These are phyloP conservation scores for Inonotus obliquus DNA, from an alignment of 1,284 basidiomycete genomes.

Conservation along the genomic window DNA sequence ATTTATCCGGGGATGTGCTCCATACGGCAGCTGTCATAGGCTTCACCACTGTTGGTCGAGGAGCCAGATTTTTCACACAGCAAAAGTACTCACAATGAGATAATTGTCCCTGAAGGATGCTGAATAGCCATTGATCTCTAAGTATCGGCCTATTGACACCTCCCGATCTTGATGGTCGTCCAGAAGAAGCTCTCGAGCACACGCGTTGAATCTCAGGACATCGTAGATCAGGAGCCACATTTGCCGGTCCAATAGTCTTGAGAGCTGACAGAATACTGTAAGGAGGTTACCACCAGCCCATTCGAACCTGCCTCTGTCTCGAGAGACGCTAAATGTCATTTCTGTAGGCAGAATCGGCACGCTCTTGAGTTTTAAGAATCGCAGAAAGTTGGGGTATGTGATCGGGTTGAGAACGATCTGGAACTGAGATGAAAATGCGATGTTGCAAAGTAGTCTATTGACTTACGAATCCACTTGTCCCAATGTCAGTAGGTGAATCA, in stretches of 20 bases:
- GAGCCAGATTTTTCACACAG: not conserved
- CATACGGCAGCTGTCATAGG: slow-evolving; percentile 82
- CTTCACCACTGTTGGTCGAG: slow-evolving; percentile 31
- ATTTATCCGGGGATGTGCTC: slow-evolving; percentile 75
- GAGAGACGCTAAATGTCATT: slow-evolving; percentile 78
- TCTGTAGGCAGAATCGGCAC: slow-evolving; percentile 57
- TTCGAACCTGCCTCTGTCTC: slow-evolving; percentile 64
- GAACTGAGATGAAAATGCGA: not conserved
- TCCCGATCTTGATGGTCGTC: slow-evolving; percentile 28
- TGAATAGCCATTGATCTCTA: slow-evolving; percentile 65
- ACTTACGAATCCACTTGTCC: slow-evolving; percentile 48
- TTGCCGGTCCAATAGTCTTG: slow-evolving; percentile 54
- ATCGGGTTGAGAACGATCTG: slow-evolving; percentile 76
- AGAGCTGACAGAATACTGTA: slow-evolving; percentile 63
- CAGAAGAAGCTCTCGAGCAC: slow-evolving; percentile 43
- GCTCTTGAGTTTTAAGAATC: slow-evolving; percentile 54
- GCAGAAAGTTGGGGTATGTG: slow-evolving; percentile 80
- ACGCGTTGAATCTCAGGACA: slow-evolving; percentile 73
- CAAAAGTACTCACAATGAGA: slow-evolving; percentile 54
- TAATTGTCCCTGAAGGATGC: slow-evolving; percentile 72
- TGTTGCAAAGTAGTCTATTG: not conserved
- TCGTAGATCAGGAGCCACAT: slow-evolving; percentile 81
- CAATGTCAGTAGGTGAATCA: slow-evolving; percentile 1
- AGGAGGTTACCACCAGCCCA: slow-evolving; percentile 66
- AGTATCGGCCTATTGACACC: slow-evolving; percentile 66